A percentile compares a stretch with the other conserved stretches of the same genome.
Conservation (phyloP, 2,329 filamentous ascomycete species). For the Colletotrichum chlorophyti region DNA sequence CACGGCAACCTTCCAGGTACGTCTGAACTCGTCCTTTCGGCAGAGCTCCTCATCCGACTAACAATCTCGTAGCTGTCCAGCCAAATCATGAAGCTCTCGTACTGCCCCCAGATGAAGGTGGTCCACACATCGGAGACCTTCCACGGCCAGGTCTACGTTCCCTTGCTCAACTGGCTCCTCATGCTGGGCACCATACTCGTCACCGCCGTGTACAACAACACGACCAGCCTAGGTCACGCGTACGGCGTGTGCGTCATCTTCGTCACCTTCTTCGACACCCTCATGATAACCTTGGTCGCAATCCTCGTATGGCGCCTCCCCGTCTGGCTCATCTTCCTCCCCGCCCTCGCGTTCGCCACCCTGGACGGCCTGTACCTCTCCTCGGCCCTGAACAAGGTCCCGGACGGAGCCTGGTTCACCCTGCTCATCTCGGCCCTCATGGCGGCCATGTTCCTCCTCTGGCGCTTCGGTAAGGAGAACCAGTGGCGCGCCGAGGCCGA, state of each 20-base stretch:
- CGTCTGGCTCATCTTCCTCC: constrained; percentile 63
- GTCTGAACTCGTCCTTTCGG: no score
- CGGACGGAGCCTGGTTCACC: constrained; percentile 81
- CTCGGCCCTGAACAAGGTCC: constrained; percentile 74
- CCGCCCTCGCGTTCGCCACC: constrained; percentile 69
- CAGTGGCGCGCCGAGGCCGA: constrained; percentile 76
- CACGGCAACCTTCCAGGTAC: constrained; percentile 73
- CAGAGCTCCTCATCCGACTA: not conserved
- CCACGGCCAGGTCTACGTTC: constrained; percentile 79
- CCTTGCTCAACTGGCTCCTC: constrained; percentile 77
- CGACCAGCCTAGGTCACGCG: constrained; percentile 73
- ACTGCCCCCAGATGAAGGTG: constrained; percentile 79
- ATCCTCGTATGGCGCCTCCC: constrained; percentile 75
- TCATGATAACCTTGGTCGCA: constrained; percentile 75
- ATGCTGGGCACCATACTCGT: constrained; percentile 80
- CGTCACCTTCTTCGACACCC: constrained; percentile 80
- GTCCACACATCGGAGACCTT: constrained; percentile 74
- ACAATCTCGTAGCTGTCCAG: constrained; percentile 48
- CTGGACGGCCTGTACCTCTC: constrained; percentile 76
- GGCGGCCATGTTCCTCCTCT: constrained; percentile 71
- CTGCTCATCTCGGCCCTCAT: constrained; percentile 69
- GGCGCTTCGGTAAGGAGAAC: constrained; percentile 80
- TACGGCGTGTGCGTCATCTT: constrained; percentile 84
- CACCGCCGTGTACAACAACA: constrained; percentile 77
- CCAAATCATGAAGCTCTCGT: constrained; percentile 74